A percentile compares a stretch with the other conserved stretches of the same genome.
Evolutionary conservation across 768 basidiomycete genomes (phyloP).

Genomic region (Guyanaporus albipodus): DNA sequence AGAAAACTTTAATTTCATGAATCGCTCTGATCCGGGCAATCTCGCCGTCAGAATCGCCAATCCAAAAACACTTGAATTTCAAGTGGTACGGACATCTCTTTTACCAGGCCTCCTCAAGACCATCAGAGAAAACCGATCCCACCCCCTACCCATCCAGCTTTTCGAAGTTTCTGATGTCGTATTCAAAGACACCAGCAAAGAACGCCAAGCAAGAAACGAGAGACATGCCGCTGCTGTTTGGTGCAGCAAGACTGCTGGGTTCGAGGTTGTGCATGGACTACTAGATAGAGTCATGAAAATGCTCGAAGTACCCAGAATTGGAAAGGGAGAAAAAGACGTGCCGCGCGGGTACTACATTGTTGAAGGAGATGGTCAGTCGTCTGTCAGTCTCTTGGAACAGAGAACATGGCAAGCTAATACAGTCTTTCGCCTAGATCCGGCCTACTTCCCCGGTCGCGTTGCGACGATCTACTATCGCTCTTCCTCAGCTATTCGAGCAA

Average conservation of each 20-base stretch:
- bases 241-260: constrained; percentile 96
- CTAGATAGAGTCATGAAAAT: constrained; percentile 95
- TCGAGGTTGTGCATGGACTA: constrained; percentile 94
- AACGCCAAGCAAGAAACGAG: constrained; percentile 85
- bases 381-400: neutral
- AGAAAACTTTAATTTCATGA: constrained; percentile 95
- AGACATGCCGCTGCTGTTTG: constrained; percentile 87
- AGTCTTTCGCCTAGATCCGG: constrained; percentile 57
- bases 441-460: constrained; percentile 93
- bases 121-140: constrained; percentile 92
- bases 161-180: constrained; percentile 95
- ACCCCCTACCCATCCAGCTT: constrained; percentile 85
- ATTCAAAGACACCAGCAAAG: constrained; percentile 73
- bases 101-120: constrained; percentile 96
- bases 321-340: constrained; percentile 49
- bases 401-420: constrained; percentile 2
- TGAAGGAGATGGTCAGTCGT: constrained; percentile 70
- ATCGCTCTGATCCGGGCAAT: constrained; percentile 76
- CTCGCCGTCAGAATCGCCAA: constrained; percentile 91
- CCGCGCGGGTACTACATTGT: constrained; percentile 88
- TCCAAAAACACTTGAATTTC: constrained; percentile 96
- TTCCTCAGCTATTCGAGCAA: constrained; percentile 27
- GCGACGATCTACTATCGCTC: constrained; percentile 88
- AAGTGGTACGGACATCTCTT: constrained; percentile 94
- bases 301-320: constrained; percentile 83